Base-by-base conservation (phyloP, 192 early-diverging fungal species). In the Rhizophagus clarus region DNA sequence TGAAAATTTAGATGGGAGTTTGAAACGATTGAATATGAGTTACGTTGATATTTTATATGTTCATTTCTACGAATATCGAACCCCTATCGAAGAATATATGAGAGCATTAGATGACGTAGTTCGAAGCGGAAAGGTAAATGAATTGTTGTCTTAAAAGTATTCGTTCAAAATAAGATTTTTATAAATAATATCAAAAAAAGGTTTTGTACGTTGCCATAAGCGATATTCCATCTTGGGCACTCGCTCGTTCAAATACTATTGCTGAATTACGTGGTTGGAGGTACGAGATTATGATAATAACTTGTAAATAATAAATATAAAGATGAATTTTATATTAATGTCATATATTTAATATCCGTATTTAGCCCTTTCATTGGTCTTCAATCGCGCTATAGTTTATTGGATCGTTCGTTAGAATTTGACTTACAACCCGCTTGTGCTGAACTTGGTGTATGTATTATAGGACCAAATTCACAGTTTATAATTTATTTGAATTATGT, bases 81-180 rank as follows among this genome's bases (percentile, higher is more conserved):
- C 90, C 1, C 84, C 88, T 9, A 83, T 88, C 22, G 88, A 91
- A 76, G 89, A 92, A 69, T 92, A 88, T 4, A 86, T 93, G 82
- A 80, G 83, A 68, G 85, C 90, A 5, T 75, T 93, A 10, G 51
- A 92, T 73, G 91, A 93, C 66, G 56, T 91, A 40, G 86, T 92
- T 28, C 34, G 83, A n/a, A 64, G 76, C 10, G 92, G 92, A 42
- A 89, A 92, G 79, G 88, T 40, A 45, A 45, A 6, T 34, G 0
- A 26, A 28, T 12, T 3, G 10, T 40, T 40, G 5, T 0, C 0
- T 5, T 40, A 8, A 40, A 0, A 40, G 37, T 32, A 32, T 40
- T 7, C 37, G 8, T 5, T 8, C 37, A 40, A 40, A 40, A 0
- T 40, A 32, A 32, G 6, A 8, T 40, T 40, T 40, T 7, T 40